phyloP scores from a whole-genome alignment of 257 asterid genomes.

The Solanum paucissectum region DNA sequence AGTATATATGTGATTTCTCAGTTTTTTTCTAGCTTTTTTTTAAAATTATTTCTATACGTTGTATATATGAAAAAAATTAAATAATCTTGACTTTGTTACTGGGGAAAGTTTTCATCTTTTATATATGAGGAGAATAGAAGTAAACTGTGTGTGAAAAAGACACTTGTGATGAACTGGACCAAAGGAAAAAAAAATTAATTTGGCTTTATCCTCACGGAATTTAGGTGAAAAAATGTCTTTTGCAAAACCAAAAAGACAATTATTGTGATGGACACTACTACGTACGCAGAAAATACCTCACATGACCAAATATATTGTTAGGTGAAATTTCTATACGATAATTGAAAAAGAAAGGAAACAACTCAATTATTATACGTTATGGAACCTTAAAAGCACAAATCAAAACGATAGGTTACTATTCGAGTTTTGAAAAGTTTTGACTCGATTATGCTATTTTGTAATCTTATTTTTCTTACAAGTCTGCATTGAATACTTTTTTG shows the following conservation, averaged over 20 bases:
- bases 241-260: slow-evolving; percentile 3
- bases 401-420: neutral
- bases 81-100: neutral
- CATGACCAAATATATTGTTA: neutral
- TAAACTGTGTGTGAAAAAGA: neutral
- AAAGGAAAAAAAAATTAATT: neutral
- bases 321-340: neutral
- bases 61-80: neutral
- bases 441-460: neutral
- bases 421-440: neutral
- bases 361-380: neutral
- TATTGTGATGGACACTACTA: neutral
- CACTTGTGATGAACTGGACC: neutral
- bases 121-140: neutral
- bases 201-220: neutral
- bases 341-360: neutral
- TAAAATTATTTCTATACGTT: neutral
- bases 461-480: neutral
- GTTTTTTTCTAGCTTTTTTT: neutral
- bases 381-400: neutral
- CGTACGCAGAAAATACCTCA: neutral
- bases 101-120: neutral
- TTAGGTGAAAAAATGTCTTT: neutral
- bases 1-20: neutral
- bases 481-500: neutral